Percentiles rank a stretch among this genome's conserved stretches.
Evolutionary conservation across 1,284 basidiomycete genomes (phyloP).

Genomic region (Heterobasidion parviporum): DNA sequence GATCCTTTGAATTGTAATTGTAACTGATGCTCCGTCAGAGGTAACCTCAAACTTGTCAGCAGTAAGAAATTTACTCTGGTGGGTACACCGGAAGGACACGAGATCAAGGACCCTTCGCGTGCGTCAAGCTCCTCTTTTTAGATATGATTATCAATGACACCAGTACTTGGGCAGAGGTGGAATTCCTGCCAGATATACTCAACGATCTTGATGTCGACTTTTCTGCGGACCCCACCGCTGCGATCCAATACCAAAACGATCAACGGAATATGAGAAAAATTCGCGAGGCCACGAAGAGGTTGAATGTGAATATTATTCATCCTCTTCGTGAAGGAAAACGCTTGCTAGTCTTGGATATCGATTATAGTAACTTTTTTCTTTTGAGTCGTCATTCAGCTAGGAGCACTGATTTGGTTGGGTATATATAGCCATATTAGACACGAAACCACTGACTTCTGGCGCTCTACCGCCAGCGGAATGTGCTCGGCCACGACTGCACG

Average conservation of each 20-base stretch:
- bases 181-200: conserved; percentile 61
- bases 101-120: conserved; percentile 71
- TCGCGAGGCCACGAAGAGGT: conserved; percentile 58
- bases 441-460: conserved; percentile 72
- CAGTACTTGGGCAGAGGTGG: conserved; percentile 33
- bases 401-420: neutral
- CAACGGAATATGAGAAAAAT: conserved; percentile 74
- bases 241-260: conserved; percentile 59
- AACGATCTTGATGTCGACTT: conserved; percentile 81
- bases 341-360: conserved; percentile 80
- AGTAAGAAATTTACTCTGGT: conserved; percentile 76
- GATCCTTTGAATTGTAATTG: neutral
- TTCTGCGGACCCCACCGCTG: conserved; percentile 47
- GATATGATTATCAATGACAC: conserved; percentile 6
- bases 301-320: conserved; percentile 68
- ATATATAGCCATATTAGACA: conserved; percentile 64
- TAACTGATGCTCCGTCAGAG: conserved; percentile 23
- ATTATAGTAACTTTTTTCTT: conserved; percentile 57
- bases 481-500: conserved; percentile 76
- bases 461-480: conserved; percentile 73
- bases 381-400: neutral
- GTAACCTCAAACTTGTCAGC: conserved; percentile 47
- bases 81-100: conserved; percentile 76
- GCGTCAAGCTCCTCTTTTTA: conserved; percentile 8
- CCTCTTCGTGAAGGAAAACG: conserved; percentile 71